phyloP scores from a whole-genome alignment of 129 eudicot genomes.

The Calendula officinalis region DNA sequence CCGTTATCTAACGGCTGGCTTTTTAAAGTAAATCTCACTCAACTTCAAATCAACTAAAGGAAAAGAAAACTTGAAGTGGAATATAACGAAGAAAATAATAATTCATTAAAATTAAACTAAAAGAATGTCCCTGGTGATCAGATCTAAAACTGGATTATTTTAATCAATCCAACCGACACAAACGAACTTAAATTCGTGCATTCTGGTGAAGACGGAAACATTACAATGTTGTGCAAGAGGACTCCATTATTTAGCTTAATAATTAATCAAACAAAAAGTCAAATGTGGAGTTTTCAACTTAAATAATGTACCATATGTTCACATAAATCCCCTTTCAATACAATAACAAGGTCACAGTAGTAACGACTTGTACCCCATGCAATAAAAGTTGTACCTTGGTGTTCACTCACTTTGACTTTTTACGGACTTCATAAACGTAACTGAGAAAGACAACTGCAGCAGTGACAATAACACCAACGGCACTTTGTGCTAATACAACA shows the following conservation, averaged over 20 bases:
- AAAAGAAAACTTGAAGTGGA: conserved; percentile 15
- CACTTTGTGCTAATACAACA: conserved; percentile 75
- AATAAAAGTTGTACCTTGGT: conserved; percentile 2
- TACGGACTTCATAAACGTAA: conserved; percentile 74
- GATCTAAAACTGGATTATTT: conserved; percentile 29
- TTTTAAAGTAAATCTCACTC: conserved; percentile 30
- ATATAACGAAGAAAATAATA: conserved; percentile 10
- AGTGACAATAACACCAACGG: conserved; percentile 80
- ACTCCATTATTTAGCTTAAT: conserved; percentile 25
- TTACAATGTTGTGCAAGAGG: conserved; percentile 25
- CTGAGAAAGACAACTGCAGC: conserved; percentile 82
- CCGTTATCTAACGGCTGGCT: conserved; percentile 12
- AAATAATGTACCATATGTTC: conserved; percentile 22
- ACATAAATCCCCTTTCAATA: background rate
- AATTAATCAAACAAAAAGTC: conserved; percentile 36
- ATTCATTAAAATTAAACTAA: background rate
- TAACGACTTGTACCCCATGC: conserved; percentile 23
- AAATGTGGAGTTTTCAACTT: background rate
- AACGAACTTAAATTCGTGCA: conserved; percentile 17
- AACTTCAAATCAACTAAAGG: conserved; percentile 24
- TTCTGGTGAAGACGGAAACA: conserved; percentile 29
- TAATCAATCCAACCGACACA: conserved; percentile 28
- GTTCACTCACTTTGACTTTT: conserved; percentile 45
- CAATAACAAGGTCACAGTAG: conserved; percentile 9
- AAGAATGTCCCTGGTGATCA: conserved; percentile 25